These are phyloP conservation scores for Botrytis elliptica DNA, from an alignment of 2,329 filamentous ascomycete genomes.

Conservation along the genomic window DNA sequence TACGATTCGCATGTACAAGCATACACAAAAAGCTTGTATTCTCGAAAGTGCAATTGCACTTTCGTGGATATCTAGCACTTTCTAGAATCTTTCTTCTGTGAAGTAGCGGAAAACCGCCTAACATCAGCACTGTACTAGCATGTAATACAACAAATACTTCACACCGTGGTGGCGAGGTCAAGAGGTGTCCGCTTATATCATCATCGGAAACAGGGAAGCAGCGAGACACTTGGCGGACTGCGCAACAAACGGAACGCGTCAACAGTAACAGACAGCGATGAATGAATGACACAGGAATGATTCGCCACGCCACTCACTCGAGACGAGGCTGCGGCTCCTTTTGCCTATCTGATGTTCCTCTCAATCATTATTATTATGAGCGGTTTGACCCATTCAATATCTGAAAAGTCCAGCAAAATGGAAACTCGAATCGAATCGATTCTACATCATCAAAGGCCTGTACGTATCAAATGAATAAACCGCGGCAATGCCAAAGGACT, in stretches of 20 bases:
- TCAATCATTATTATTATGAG: background rate
- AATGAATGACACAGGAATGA: background rate
- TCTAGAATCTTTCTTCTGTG: background rate
- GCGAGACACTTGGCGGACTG: slow-evolving; percentile 12
- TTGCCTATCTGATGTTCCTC: background rate
- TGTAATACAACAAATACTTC: background rate
- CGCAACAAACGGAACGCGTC: slow-evolving; percentile 12
- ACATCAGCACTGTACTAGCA: background rate
- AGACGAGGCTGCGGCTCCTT: slow-evolving; percentile 10
- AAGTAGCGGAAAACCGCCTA: background rate
- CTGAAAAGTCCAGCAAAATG: background rate
- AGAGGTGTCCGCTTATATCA: slow-evolving; percentile 7
- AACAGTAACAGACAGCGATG: background rate
- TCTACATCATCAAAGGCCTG: background rate
- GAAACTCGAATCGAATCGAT: background rate
- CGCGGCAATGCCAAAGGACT: slow-evolving; percentile 27
- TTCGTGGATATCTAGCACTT: background rate
- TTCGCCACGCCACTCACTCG: slow-evolving; percentile 15
- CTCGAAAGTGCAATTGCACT: slow-evolving; percentile 18
- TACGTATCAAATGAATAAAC: slow-evolving; percentile 13
- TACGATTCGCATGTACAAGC: background rate
- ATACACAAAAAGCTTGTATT: background rate
- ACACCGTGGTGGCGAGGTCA: slow-evolving; percentile 2
- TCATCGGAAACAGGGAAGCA: background rate
- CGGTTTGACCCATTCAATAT: background rate